Evolutionary conservation across 2,329 filamentous ascomycete genomes (phyloP), one percentile per base, ranked within the genome.

Genomic region (Aspergillus pseudoviridinutans): DNA sequence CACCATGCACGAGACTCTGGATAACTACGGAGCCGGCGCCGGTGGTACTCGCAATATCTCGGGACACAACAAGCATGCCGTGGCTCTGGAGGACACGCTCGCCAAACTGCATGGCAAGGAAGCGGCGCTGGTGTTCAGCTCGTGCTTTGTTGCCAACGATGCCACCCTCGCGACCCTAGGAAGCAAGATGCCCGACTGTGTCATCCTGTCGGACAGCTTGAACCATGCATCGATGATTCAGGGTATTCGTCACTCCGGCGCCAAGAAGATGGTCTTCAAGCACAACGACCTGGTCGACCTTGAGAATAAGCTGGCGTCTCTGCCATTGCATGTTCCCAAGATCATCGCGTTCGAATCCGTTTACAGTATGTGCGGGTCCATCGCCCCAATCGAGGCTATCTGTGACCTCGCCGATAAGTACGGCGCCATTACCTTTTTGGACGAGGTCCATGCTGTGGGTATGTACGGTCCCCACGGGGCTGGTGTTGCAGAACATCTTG

Each of bases 221-320:
- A 99, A 99, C 75, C 94, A 99, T 74, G 94, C 94, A 12, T 97
- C 93, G 5, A 99, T 99, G 94, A 99, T 99, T 61, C 94, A 97
- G 77, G 94, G 94, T 49, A 99, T 99, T 68, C 91, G 94, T 49
- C 94, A 99, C 77, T 97, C 93, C 9, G 92, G 93, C 49, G 92
- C 94, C 42, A 93, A 90, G 79, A 99, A 99, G 82, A 84, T 97
- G 76, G 93, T 99, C 27, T 99, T 97, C 84, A 96, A 95, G 79
- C 94, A 99, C 79, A 99, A 99, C 70, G 92, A 99, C 69, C 77
- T 97, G n/a, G 86, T 83, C 46, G 94, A 99, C 68, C 81, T 99
- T 17, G 94, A 99, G 79, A 86, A 86, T 52, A 97, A 99, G 78
- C 82, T 99, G 64, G 92, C 92, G 2, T 89, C 92, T 12, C 83